Evolutionary conservation across 176 grass and related monocot genomes (phyloP).

Genomic region (Juncus effusus): DNA sequence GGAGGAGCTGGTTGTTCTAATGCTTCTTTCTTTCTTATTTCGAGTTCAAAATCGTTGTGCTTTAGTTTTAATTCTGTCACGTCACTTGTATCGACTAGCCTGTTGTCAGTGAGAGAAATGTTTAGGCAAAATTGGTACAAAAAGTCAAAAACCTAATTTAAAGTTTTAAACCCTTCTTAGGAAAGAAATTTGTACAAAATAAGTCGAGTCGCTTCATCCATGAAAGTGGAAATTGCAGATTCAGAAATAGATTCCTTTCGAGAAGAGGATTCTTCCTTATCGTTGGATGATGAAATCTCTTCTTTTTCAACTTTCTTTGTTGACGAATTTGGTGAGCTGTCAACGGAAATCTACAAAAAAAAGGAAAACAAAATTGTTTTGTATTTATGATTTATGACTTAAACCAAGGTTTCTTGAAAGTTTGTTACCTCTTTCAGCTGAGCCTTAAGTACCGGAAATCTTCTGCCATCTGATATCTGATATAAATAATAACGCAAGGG

Average conservation of each 20-base stretch:
- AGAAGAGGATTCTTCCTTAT: slow-evolving; percentile 19
- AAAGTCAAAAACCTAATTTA: slow-evolving; percentile 5
- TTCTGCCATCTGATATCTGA: slow-evolving; percentile 24
- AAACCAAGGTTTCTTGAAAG: slow-evolving; percentile 6
- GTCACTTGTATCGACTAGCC: slow-evolving; percentile 48
- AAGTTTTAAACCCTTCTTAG: background rate
- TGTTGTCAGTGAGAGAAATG: slow-evolving; percentile 1
- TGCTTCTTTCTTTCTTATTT: slow-evolving; percentile 42
- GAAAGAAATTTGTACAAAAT: slow-evolving; percentile 32
- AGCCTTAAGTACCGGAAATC: slow-evolving; percentile 34
- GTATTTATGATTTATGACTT: background rate
- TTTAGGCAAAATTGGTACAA: background rate
- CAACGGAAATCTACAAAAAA: slow-evolving; percentile 32
- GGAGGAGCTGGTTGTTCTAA: slow-evolving; percentile 23
- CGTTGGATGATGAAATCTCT: slow-evolving; percentile 15
- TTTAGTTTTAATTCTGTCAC: slow-evolving; percentile 40
- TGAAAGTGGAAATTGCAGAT: slow-evolving; percentile 35
- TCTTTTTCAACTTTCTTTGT: slow-evolving; percentile 20
- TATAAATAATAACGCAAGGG: background rate
- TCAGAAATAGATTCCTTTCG: slow-evolving; percentile 24
- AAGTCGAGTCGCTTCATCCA: slow-evolving; percentile 42
- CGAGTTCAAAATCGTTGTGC: slow-evolving; percentile 33
- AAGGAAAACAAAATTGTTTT: slow-evolving; percentile 7
- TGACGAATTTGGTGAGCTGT: slow-evolving; percentile 40
- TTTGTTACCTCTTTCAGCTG: slow-evolving; percentile 30